A percentile compares a stretch with the other conserved stretches of the same genome.
Conservation (phyloP, 2,329 filamentous ascomycete species). For the Chrysoporthe austroafricana region DNA sequence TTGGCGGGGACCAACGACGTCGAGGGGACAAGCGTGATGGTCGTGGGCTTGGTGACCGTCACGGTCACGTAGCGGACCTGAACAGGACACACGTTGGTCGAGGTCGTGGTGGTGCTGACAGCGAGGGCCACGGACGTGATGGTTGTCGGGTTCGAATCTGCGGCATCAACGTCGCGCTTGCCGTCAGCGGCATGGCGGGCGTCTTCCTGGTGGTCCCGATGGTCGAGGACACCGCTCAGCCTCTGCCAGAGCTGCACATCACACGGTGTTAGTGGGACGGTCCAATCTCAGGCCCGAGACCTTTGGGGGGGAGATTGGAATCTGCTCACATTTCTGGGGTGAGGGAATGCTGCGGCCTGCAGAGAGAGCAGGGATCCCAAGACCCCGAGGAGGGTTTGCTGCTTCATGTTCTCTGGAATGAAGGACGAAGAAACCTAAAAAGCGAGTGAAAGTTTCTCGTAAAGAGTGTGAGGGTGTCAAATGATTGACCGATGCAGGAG, state of each 20-base stretch:
- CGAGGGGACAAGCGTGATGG: slow-evolving; percentile 6
- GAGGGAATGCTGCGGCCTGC: slow-evolving; percentile 9
- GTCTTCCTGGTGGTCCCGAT: background rate
- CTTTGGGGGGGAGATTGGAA: background rate
- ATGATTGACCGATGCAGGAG: slow-evolving; percentile 11
- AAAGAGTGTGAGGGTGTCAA: background rate
- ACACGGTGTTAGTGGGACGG: background rate
- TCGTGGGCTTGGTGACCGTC: slow-evolving; percentile 12
- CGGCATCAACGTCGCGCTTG: slow-evolving; percentile 1
- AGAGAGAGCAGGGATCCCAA: slow-evolving; percentile 13
- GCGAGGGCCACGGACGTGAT: background rate
- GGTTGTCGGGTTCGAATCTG: slow-evolving; percentile 12
- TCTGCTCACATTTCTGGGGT: slow-evolving; percentile 12
- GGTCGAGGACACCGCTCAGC: slow-evolving; percentile 7
- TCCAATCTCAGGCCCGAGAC: background rate
- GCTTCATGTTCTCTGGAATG: slow-evolving; percentile 14
- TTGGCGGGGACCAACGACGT: background rate
- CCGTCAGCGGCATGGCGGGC: background rate
- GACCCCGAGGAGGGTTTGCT: slow-evolving; percentile 14
- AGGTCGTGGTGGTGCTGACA: background rate
- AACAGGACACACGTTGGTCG: slow-evolving; percentile 5
- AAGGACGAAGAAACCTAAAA: background rate
- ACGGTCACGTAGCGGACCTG: slow-evolving; percentile 14
- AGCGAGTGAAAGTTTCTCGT: slow-evolving; percentile 15
- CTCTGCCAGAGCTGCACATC: slow-evolving; percentile 11